A percentile compares a stretch with the other conserved stretches of the same genome.
These are phyloP conservation scores for Liquidambar formosana DNA, from an alignment of 164 flowering plant genomes.

Conservation along the genomic window DNA sequence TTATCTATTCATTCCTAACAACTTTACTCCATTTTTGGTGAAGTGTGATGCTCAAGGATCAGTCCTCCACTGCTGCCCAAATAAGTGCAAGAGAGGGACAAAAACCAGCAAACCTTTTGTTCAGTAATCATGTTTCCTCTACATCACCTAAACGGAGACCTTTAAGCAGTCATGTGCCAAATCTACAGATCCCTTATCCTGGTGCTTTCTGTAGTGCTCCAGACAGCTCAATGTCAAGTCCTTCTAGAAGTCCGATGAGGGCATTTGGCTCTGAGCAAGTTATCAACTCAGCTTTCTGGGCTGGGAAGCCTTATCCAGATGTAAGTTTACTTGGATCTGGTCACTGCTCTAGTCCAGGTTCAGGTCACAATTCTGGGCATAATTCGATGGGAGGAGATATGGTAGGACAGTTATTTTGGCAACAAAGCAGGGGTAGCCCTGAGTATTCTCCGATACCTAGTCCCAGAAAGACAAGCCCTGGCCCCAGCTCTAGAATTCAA, in stretches of 20 bases:
- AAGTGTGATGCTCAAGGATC: constrained; percentile 54
- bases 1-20: constrained; percentile 15
- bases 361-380: constrained; percentile 85
- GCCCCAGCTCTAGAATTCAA: constrained; percentile 66
- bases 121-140: constrained; percentile 39
- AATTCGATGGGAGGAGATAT: constrained; percentile 73
- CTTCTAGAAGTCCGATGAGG: constrained; percentile 88
- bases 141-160: constrained; percentile 62
- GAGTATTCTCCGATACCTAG: constrained; percentile 74
- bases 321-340: constrained; percentile 72
- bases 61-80: constrained; percentile 28
- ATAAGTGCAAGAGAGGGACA: constrained; percentile 41
- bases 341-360: constrained; percentile 89
- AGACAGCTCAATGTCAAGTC: constrained; percentile 95
- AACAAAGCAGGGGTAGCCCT: constrained; percentile 68
- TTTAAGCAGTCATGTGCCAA: constrained; percentile 47
- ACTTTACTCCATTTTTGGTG: constrained; percentile 22
- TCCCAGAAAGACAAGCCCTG: constrained; percentile 73
- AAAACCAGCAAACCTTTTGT: constrained; percentile 42
- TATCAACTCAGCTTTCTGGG: constrained; percentile 52
- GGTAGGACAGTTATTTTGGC: constrained; percentile 71
- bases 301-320: constrained; percentile 66
- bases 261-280: constrained; percentile 60
- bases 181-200: constrained; percentile 58
- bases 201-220: constrained; percentile 79